Evolutionary conservation across 2,329 filamentous ascomycete species (phyloP), one percentile per base, ranked within the genome.

Genomic region (Byssoonygena ceratinophila): DNA sequence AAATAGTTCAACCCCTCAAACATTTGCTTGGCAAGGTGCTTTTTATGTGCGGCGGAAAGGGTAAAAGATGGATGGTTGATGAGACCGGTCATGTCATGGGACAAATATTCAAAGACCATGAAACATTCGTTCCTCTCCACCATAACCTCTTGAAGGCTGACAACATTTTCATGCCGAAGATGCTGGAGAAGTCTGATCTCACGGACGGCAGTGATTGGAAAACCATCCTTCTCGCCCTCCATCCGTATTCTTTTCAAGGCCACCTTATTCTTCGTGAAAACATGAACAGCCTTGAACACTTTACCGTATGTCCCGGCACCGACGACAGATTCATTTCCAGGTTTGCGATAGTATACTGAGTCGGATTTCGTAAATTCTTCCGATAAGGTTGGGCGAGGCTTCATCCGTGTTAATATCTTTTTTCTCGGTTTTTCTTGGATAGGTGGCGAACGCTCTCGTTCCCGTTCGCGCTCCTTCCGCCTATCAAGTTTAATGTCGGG

Each of bases 201-300:
- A 60, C 92, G 85, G 39, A 98, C 79, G 8, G 92, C 91, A 0
- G 92, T 98, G 56, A 98, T 96, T 9, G 92, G 92, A 61, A 98
- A 98, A 66, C 92, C 92, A 68, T 98, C 92, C 67, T 97, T 97
- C 72, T 98, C 92, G 63, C 96, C 94, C 68, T 98, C 92, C 87
- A 97, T 96, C 58, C 97, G 81, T 60, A 98, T 98, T 77, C 97
- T 97, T 74, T 98, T 98, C 64, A 98, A 71, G 2, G 92, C 92
- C 52, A 95, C 87, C 54, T 91, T 73, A 11, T 79, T 78, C 54
- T 88, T 85, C 0, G 82, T 89, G 64, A 81, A 86, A 59, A 81
- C 82, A 53, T 87, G 88, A 54, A 82, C 81, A 54, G 89, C 92
- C 63, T 92, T 92, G 69, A 95, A 88, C n/a, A 97, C 92, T 71